A percentile compares a stretch with the other conserved stretches of the same genome.
These are phyloP conservation scores for Amanita polypyramis DNA, from an alignment of 768 basidiomycete species.

Conservation along the genomic window DNA sequence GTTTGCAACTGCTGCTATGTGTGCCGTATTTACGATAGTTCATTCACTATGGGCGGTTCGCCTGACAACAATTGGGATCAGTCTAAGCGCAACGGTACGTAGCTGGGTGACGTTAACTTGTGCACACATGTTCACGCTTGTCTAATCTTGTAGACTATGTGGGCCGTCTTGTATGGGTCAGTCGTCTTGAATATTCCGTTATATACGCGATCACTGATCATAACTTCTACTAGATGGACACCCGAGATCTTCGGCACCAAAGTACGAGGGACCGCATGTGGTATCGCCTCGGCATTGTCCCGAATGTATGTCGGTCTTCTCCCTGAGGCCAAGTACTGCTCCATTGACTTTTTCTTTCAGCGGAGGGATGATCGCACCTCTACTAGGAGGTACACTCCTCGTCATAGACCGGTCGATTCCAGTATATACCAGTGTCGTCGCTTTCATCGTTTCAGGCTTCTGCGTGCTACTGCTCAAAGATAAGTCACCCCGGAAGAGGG, in stretches of 20 bases:
- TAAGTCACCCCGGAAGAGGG: conserved; percentile 19
- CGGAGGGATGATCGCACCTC: conserved; percentile 83
- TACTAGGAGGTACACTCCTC: conserved; percentile 66
- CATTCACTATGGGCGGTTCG: conserved; percentile 48
- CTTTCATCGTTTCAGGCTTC: conserved; percentile 52
- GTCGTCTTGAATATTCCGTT: background rate
- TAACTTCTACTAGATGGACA: conserved; percentile 38
- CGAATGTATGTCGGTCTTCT: conserved; percentile 48
- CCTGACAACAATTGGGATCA: conserved; percentile 65
- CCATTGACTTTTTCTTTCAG: conserved; percentile 25
- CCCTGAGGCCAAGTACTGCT: background rate
- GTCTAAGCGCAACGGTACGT: conserved; percentile 60
- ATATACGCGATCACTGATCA: background rate
- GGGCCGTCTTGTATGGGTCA: conserved; percentile 74
- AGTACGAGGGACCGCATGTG: conserved; percentile 83
- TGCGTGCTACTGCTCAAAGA: conserved; percentile 51
- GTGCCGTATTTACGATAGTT: conserved; percentile 56
- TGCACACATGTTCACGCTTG: background rate
- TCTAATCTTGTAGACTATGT: conserved; percentile 49
- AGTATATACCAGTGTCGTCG: conserved; percentile 61
- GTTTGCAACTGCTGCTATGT: conserved; percentile 66
- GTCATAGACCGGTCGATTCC: conserved; percentile 60
- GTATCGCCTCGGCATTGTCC: conserved; percentile 78
- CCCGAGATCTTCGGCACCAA: conserved; percentile 81
- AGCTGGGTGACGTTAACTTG: background rate